phyloP scores from a whole-genome alignment of 1,284 basidiomycete species.

The Cystobasidium slooffiae region DNA sequence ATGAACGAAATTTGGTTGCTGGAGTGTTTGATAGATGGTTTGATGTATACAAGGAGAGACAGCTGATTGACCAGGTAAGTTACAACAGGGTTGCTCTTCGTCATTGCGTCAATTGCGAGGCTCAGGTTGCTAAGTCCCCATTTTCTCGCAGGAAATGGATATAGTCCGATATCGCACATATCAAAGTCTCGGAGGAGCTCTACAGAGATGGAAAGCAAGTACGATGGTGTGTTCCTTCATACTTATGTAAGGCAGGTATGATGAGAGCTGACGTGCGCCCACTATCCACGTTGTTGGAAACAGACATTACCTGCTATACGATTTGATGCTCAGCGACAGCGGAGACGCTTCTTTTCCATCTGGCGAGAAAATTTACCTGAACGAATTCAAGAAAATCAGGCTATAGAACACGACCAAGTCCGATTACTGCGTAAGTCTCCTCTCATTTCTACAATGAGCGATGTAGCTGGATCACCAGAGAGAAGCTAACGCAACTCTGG shows the following conservation, averaged over 20 bases:
- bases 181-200: constrained; percentile 2
- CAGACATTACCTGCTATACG: constrained; percentile 44
- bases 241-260: background rate
- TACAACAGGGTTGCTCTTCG: background rate
- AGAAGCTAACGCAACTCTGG: background rate
- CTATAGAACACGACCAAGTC: constrained; percentile 16
- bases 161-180: constrained; percentile 19
- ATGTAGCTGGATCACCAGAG: background rate
- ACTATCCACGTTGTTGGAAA: background rate
- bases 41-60: constrained; percentile 20
- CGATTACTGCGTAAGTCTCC: constrained; percentile 30
- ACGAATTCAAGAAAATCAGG: constrained; percentile 17
- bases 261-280: background rate
- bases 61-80: constrained; percentile 32
- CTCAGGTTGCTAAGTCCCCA: background rate
- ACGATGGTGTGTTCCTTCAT: constrained; percentile 24
- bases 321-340: constrained; percentile 20
- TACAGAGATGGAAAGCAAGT: constrained; percentile 25
- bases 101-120: background rate
- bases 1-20: constrained; percentile 7
- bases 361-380: constrained; percentile 34
- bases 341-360: background rate
- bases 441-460: background rate
- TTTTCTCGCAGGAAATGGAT: constrained; percentile 22
- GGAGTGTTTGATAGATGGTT: constrained; percentile 27